A percentile compares a stretch with the other conserved stretches of the same genome.
These are phyloP conservation scores for Phytophthora idaei DNA, from an alignment of 352 stramenopile species.

Conservation along the genomic window DNA sequence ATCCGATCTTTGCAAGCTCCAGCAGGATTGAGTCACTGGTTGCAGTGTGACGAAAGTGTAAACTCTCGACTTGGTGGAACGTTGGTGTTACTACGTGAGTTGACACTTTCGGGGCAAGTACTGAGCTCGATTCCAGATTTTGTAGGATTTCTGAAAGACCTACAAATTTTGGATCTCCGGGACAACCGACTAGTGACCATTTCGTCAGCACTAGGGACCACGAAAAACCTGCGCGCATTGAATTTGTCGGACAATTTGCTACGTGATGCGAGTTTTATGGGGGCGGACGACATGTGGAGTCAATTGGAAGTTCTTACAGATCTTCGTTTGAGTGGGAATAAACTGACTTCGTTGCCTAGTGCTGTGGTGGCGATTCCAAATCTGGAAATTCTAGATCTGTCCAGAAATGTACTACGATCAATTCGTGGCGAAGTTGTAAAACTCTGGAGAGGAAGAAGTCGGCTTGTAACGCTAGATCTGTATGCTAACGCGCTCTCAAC, in stretches of 20 bases:
- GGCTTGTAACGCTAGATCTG: conserved; percentile 42
- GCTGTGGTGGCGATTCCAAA: conserved; percentile 21
- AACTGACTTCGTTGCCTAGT: conserved; percentile 25
- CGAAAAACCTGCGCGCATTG: conserved; percentile 35
- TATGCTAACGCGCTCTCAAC: conserved; percentile 44
- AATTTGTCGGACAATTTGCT: conserved; percentile 51
- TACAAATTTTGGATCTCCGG: conserved; percentile 37
- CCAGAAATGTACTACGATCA: conserved; percentile 23
- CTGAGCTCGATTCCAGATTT: conserved; percentile 27
- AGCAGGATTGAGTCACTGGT: conserved; percentile 19
- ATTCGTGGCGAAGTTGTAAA: conserved; percentile 30
- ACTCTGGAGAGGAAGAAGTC: conserved; percentile 29
- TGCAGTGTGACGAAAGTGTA: conserved; percentile 32
- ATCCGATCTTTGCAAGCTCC: conserved; percentile 30
- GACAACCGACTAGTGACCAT: conserved; percentile 37
- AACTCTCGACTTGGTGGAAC: conserved; percentile 17
- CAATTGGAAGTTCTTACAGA: conserved; percentile 19
- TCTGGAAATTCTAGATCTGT: conserved; percentile 31
- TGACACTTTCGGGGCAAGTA: conserved; percentile 25
- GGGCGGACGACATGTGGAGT: conserved; percentile 26
- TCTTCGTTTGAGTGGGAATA: conserved; percentile 26
- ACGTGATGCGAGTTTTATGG: conserved; percentile 34
- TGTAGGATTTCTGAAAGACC: conserved; percentile 21
- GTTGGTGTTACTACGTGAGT: conserved; percentile 12
- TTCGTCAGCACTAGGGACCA: conserved; percentile 12